A percentile compares a stretch with the other conserved stretches of the same genome.
phyloP scores from a whole-genome alignment of 2,329 filamentous ascomycete genomes.

The Podosphaera xanthii region DNA sequence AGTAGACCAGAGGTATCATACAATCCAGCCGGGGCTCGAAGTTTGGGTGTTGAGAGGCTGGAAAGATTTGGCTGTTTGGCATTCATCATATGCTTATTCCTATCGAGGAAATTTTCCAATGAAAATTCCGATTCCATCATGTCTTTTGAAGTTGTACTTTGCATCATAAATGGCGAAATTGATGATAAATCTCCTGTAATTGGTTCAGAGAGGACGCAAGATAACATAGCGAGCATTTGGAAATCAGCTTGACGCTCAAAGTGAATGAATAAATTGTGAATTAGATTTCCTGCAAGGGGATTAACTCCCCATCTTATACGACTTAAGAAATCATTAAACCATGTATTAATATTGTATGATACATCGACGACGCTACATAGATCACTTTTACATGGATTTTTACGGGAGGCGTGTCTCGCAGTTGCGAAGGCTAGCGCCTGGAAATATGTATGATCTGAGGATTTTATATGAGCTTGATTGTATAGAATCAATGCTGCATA shows the following conservation, averaged over 20 bases:
- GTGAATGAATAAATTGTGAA: constrained; percentile 37
- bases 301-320: constrained; percentile 46
- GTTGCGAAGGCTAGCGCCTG: constrained; percentile 38
- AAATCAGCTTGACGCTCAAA: constrained; percentile 39
- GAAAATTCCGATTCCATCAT: constrained; percentile 46
- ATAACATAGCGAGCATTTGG: constrained; percentile 51
- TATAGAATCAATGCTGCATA: constrained; percentile 57
- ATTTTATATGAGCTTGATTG: constrained; percentile 49
- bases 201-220: constrained; percentile 43
- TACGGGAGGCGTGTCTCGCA: constrained; percentile 34
- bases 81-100: constrained; percentile 28
- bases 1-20: constrained; percentile 35
- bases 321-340: constrained; percentile 21
- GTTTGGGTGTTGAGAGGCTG: constrained; percentile 31
- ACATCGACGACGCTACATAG: constrained; percentile 22
- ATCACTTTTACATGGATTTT: constrained; percentile 18
- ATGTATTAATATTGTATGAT: constrained; percentile 6
- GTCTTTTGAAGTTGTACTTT: constrained; percentile 37
- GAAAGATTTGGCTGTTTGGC: constrained; percentile 30
- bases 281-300: constrained; percentile 37
- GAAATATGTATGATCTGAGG: constrained; percentile 30
- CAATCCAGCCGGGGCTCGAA: constrained; percentile 30
- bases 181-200: constrained; percentile 30
- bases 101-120: constrained; percentile 40
- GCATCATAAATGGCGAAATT: constrained; percentile 29